Evolutionary conservation across 2,329 filamentous ascomycete genomes (phyloP), one percentile per base, ranked within the genome.

Genomic region (Fonsecaea pedrosoi): DNA sequence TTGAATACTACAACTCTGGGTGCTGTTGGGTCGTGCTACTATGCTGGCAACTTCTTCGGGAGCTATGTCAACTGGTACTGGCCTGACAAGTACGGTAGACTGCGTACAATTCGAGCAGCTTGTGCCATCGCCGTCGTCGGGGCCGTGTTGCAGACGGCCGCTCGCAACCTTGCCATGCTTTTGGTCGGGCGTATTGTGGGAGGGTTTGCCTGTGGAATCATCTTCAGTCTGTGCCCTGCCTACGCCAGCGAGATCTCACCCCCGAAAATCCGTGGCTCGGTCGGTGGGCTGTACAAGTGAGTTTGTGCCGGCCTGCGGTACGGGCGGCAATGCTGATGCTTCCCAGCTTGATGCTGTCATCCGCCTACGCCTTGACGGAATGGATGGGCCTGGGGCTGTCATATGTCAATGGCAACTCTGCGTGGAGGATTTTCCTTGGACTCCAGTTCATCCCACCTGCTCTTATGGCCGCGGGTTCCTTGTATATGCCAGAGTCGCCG

Each of bases 401-500:
- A 30, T 67, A 34, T 37, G 54, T 64, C 34, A 37, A 9, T 5
- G n/a, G 21, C 21, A 54, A 67, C 30, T n/a, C 59, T 55, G n/a
- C 60, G n/a, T 67, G 60, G 60, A 53, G 64, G 6, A 35, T 64
- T 15, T 42, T 67, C 13, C 13, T 67, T 25, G 64, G 60, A 10
- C 35, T 56, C 13, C 64, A 67, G 48, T 42, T 34, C 32, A 6
- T 67, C 18, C 54, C 59, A 5, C 15, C 15, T 9, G 30, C 42
- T 1, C n/a, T 59, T 8, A 67, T 67, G 60, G 21, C 50, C 18
- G 32, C 67, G 42, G 50, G 67, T 18, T 67, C 74, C 18, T 54
- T 62, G 2, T 74, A 71, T 57, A 71, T 74, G 40, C 73, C 73
- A 9, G 73, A 74, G 64, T 73, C 70, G 0, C 73, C 73, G 7